Percentiles rank a stretch among this genome's conserved stretches.
Evolutionary conservation across 2,329 filamentous ascomycete genomes (phyloP).

Genomic region (Bipolaris zeicola): DNA sequence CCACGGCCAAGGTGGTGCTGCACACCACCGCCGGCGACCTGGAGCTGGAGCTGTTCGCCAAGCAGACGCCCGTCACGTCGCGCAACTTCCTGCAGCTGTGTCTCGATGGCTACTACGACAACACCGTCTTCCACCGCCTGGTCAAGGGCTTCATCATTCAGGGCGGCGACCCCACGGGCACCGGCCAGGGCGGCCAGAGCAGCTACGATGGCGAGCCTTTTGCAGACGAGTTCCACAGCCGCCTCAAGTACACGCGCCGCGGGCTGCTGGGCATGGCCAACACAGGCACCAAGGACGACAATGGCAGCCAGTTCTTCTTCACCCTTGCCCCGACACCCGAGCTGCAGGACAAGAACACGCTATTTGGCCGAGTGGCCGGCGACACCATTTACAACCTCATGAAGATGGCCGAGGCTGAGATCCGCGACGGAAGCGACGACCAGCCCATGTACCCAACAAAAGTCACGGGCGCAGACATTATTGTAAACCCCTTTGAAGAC

Average conservation of each 20-base stretch:
- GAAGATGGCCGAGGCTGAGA: conserved; percentile 88
- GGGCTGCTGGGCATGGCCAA: conserved; percentile 97
- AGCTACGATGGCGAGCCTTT: conserved; percentile 87
- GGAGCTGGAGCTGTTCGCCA: conserved; percentile 90
- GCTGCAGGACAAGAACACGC: conserved; percentile 85
- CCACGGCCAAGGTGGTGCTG: conserved; percentile 88
- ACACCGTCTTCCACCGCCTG: conserved; percentile 91
- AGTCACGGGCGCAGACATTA: conserved; percentile 73
- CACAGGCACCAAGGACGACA: conserved; percentile 74
- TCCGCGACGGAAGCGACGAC: conserved; percentile 76
- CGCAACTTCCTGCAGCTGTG: conserved; percentile 96
- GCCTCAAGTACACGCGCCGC: conserved; percentile 89
- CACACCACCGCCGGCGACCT: conserved; percentile 90
- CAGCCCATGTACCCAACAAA: conserved; percentile 84
- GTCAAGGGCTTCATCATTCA: conserved; percentile 92
- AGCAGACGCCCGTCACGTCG: conserved; percentile 87
- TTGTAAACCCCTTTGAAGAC: conserved; percentile 82
- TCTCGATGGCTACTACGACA: conserved; percentile 92
- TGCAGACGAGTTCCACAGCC: conserved; percentile 88
- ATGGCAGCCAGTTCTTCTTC: conserved; percentile 97
- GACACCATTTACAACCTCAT: conserved; percentile 96
- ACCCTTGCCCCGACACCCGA: conserved; percentile 84
- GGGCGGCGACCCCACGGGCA: conserved; percentile 92
- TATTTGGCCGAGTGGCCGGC: conserved; percentile 90
- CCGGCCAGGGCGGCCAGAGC: conserved; percentile 86